Base-by-base conservation (phyloP, 2,329 filamentous ascomycete genomes). In the Penicillium aurantiogriseum region DNA sequence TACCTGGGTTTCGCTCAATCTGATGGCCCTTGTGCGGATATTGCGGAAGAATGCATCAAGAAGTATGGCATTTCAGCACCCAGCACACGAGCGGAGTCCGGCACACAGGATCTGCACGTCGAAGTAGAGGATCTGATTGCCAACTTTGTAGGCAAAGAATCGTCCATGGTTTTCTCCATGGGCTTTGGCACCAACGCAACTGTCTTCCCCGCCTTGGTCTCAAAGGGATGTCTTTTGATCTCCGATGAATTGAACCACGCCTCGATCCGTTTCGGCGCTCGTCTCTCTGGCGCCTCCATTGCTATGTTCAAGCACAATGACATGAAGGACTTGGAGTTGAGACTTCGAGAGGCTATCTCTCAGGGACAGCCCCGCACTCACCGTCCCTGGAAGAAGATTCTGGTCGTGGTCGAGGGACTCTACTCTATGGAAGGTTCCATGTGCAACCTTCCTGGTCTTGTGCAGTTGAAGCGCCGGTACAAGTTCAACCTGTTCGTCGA, bases 371-470 rank as follows among this genome's bases (percentile, higher is more conserved):
- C 94, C 52, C 89, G 94, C 64, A 99, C 93, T n/a, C 94, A 99
- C 76, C 89, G 94, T 31, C 94, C 94, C 1, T 99, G 94, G 94
- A 97, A 96, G 83, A 99, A 97, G 85, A 97, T 99, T 59, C 76
- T 99, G 51, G 90, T 99, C 44, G 92, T 93, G 38, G 91, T 99
- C 38, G 94, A 99, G 75, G 94, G 94, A 67, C 84, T 99, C 21
- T 99, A 99, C 82, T 97, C 93, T 1, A 99, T 99, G 94, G 94
- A 99, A 79, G 94, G 94, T 48, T 97, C 92, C 64, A 96, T 99
- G 90, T 94, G 91, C 77, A 94, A 99, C 74, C 84, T 99, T n/a
- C 94, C 94, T 1, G 91, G 91, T 60, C 81, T 99, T 50, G 79
- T 99, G 57, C 84, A 83, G 50, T 83, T 99, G 64, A 97, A 96